Evolutionary conservation across 176 grass and related monocot species (phyloP), one percentile per base, ranked within the genome.

Genomic region (Musa itinerans): DNA sequence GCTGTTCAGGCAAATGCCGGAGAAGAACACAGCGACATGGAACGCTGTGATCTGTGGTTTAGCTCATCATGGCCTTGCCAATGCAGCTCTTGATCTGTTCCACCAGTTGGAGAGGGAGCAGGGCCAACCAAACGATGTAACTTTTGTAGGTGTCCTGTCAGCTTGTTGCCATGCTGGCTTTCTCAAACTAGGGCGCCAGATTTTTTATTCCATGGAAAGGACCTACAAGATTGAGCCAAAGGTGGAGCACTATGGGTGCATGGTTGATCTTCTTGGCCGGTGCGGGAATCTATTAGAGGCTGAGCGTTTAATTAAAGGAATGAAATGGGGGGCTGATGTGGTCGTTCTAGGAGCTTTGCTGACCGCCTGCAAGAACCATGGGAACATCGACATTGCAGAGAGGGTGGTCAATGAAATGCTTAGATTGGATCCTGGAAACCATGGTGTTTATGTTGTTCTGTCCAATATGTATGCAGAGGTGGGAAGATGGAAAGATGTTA

Each of bases 391-490:
- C 50, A 75, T 92, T 10, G 86, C 82, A 0, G 74, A 87, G 63
- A 68, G 78, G 73, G 82, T 69, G 7, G 86, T 85, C 55, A 54
- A 71, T 16, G 77, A 84, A 52, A 92, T 92, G 23, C 79, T 86
- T 3, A 89, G 74, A 53, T 23, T 89, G 62, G 79, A 92, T 50
- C 84, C 81, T 0, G 26, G 54, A 61, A 86, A 87, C 80, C 86
- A 86, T 73, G 86, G 86, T 8, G 84, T 89, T 19, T 85, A 87
- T 21, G 80, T 89, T 27, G 73, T 89, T n/a, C 56, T 92, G 9
- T 89, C 86, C 17, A 89, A 92, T 73, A 76, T 87, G 62, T 85
- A 85, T 73, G 90, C 83, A 0, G 84, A 86, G 52, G 90, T 78
- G 11, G 86, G 82, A 19, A 79, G 73, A 52, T 92, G 86, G 84